Percentiles rank a stretch among this genome's conserved stretches.
Evolutionary conservation across 257 asterid species (phyloP).

Genomic region (Verbascum thapsus): DNA sequence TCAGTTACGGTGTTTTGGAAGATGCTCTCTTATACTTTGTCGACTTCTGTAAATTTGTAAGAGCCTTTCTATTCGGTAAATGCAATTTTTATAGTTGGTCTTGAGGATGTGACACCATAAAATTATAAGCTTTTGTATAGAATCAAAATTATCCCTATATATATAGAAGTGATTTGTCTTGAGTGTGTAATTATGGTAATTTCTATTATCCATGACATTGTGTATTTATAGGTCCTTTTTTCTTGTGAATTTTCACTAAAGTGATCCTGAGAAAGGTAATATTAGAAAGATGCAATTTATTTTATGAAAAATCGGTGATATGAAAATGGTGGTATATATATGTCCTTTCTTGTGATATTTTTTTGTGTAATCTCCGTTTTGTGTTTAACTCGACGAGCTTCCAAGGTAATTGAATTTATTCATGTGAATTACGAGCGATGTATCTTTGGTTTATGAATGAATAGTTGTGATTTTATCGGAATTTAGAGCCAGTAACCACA

Average conservation of each 20-base stretch:
- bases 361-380: neutral
- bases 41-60: neutral
- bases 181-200: neutral
- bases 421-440: too few relatives aligned
- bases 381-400: too few relatives aligned
- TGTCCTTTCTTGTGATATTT: neutral
- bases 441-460: too few relatives aligned
- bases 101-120: constrained; percentile 15
- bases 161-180: constrained; percentile 16
- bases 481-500: too few relatives aligned
- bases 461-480: too few relatives aligned
- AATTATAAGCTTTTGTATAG: constrained; percentile 23
- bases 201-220: neutral
- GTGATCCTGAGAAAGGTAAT: neutral
- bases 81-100: constrained; percentile 18
- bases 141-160: constrained; percentile 14
- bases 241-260: neutral
- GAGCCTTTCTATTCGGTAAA: constrained; percentile 17
- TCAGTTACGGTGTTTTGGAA: neutral
- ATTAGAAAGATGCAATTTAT: neutral
- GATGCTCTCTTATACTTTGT: neutral
- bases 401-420: too few relatives aligned
- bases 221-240: neutral
- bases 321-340: too few relatives aligned
- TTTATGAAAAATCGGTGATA: too few relatives aligned